phyloP scores from a whole-genome alignment of 495 filamentous ascomycete genomes.

The Xylona heveae region DNA sequence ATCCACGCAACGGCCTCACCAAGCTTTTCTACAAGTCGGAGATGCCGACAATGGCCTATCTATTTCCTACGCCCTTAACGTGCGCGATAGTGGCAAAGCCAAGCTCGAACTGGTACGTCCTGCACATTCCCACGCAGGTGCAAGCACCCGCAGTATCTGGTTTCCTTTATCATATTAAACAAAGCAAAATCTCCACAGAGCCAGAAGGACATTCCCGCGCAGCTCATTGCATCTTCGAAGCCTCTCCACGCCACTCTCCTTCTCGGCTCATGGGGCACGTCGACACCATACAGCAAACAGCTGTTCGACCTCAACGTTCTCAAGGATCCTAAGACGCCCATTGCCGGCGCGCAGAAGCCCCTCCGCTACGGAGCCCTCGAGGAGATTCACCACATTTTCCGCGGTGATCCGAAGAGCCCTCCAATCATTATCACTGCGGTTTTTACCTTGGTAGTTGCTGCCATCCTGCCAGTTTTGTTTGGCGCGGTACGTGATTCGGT shows the following conservation, averaged over 20 bases:
- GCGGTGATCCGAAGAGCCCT: constrained; percentile 52
- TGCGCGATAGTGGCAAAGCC: constrained; percentile 77
- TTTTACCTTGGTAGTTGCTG: constrained; percentile 51
- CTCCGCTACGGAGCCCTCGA: constrained; percentile 58
- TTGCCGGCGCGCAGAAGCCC: constrained; percentile 37
- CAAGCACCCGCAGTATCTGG: not conserved
- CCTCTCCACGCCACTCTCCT: constrained; percentile 59
- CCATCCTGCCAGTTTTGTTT: constrained; percentile 49
- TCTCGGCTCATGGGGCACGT: constrained; percentile 68
- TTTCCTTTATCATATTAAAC: not conserved
- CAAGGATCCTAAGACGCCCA: constrained; percentile 35
- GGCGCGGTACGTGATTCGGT: constrained; percentile 32
- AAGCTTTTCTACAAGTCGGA: constrained; percentile 70
- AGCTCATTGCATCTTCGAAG: constrained; percentile 44
- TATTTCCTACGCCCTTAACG: constrained; percentile 64
- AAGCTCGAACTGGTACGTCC: constrained; percentile 57
- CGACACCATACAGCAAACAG: constrained; percentile 37
- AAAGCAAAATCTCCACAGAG: constrained; percentile 26
- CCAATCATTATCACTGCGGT: constrained; percentile 62
- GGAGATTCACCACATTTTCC: constrained; percentile 88
- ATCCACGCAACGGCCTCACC: constrained; percentile 66
- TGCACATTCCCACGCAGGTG: no score
- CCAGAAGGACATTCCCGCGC: constrained; percentile 73
- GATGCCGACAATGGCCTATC: constrained; percentile 59
- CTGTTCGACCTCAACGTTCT: constrained; percentile 46